Percentiles rank a stretch among this genome's conserved stretches.
phyloP scores from a whole-genome alignment of 2,329 filamentous ascomycete genomes.

The Arthroderma sp. region DNA sequence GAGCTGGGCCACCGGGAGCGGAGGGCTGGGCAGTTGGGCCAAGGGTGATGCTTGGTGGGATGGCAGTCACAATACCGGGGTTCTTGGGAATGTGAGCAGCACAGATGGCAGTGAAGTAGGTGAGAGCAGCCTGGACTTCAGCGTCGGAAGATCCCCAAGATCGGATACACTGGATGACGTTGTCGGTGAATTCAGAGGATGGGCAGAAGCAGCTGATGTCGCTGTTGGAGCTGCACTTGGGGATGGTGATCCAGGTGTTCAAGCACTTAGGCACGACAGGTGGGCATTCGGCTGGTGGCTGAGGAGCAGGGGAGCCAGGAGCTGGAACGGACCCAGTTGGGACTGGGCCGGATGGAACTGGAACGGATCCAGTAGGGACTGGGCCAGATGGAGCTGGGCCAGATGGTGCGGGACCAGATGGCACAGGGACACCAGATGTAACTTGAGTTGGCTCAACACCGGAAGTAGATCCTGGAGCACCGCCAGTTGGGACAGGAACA shows the following conservation, averaged over 20 bases:
- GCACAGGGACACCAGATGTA: neutral
- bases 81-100: slow-evolving; percentile 61
- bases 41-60: slow-evolving; percentile 50
- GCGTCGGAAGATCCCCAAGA: slow-evolving; percentile 57
- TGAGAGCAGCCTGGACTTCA: slow-evolving; percentile 58
- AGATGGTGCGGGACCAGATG: neutral
- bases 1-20: slow-evolving; percentile 23
- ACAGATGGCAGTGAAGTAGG: slow-evolving; percentile 87
- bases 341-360: neutral
- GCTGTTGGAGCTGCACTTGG: slow-evolving; percentile 71
- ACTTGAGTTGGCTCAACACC: neutral
- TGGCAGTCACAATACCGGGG: slow-evolving; percentile 71
- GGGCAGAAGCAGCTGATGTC: slow-evolving; percentile 82
- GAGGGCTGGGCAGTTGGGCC: slow-evolving; percentile 33
- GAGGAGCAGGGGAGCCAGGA: neutral
- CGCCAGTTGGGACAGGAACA: neutral
- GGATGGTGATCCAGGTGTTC: slow-evolving; percentile 70
- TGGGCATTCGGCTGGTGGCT: slow-evolving; percentile 39
- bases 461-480: neutral
- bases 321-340: neutral
- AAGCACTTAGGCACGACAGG: slow-evolving; percentile 72
- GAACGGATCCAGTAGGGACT: neutral
- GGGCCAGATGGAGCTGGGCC: neutral
- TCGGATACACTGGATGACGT: slow-evolving; percentile 69
- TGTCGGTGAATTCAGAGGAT: slow-evolving; percentile 59